These are phyloP conservation scores for Plantago lanceolata DNA, from an alignment of 305 asterid species.

Conservation along the genomic window DNA sequence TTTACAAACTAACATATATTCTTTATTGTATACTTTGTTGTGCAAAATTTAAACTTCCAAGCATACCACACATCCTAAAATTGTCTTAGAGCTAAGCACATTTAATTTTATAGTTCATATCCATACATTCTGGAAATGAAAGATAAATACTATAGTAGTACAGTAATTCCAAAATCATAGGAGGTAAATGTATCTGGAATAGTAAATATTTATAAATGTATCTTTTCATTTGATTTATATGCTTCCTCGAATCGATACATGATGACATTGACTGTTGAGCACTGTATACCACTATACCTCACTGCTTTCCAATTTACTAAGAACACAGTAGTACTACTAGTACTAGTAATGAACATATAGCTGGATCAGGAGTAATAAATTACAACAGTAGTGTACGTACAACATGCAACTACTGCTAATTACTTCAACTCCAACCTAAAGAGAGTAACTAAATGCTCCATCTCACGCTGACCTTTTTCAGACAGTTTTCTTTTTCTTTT, in stretches of 20 bases:
- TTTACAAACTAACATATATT: too few relatives aligned
- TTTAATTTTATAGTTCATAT: too few relatives aligned
- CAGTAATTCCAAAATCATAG: too few relatives aligned
- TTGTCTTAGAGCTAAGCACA: too few relatives aligned
- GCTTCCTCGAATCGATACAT: slow-evolving; percentile 10
- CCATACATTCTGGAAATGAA: too few relatives aligned
- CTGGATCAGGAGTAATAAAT: neutral
- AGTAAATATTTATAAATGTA: slow-evolving; percentile 1
- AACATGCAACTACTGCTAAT: neutral
- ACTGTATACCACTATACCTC: neutral
- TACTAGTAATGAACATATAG: too few relatives aligned
- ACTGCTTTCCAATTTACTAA: neutral
- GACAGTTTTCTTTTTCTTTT: neutral
- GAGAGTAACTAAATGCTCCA: slow-evolving; percentile 1
- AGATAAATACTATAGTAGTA: too few relatives aligned
- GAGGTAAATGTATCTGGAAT: too few relatives aligned
- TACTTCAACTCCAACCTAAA: neutral
- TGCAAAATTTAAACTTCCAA: too few relatives aligned
- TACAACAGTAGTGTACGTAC: slow-evolving; percentile 2
- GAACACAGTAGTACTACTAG: neutral
- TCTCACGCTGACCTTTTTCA: too few relatives aligned
- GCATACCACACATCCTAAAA: too few relatives aligned
- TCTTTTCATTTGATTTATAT: slow-evolving; percentile 4
- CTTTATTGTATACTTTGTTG: too few relatives aligned
- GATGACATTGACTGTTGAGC: neutral